Percentiles rank a stretch among this genome's conserved stretches.
Conservation (phyloP, 805 yeast species). For the Metschnikowia drakensbergensis region DNA sequence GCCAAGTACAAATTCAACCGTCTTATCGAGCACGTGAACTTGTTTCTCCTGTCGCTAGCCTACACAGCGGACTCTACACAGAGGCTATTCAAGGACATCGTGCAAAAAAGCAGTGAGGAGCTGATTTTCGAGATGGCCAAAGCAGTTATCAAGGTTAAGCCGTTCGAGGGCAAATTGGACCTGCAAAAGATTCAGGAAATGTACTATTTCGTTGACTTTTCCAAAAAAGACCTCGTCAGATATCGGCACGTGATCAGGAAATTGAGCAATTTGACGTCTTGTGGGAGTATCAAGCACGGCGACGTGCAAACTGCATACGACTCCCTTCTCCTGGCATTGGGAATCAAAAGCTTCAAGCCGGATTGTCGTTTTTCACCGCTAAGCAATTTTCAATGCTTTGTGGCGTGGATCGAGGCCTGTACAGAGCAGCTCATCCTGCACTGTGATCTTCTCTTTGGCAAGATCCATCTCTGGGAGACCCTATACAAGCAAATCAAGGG, state of each 20-base stretch:
- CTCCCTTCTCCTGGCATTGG: neutral
- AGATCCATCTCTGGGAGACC: slow-evolving; percentile 31
- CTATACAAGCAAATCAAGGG: slow-evolving; percentile 24
- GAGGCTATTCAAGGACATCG: slow-evolving; percentile 5
- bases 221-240: slow-evolving; percentile 39
- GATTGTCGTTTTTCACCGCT: neutral
- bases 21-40: slow-evolving; percentile 45
- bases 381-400: neutral
- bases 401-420: slow-evolving; percentile 24
- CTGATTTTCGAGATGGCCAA: slow-evolving; percentile 32
- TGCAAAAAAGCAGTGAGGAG: neutral
- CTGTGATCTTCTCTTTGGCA: slow-evolving; percentile 22
- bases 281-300: slow-evolving; percentile 29
- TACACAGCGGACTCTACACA: slow-evolving; percentile 25
- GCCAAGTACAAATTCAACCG: slow-evolving; percentile 48
- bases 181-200: slow-evolving; percentile 34
- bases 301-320: slow-evolving; percentile 23
- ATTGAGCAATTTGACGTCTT: slow-evolving; percentile 35
- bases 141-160: slow-evolving; percentile 21
- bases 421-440: slow-evolving; percentile 23
- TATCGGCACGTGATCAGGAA: slow-evolving; percentile 28
- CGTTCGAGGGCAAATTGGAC: slow-evolving; percentile 9
- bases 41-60: slow-evolving; percentile 35
- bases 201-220: slow-evolving; percentile 45
- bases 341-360: neutral